phyloP scores from a whole-genome alignment of 225 moss, liverwort and hornwort genomes.

The Marchantia paleacea region DNA sequence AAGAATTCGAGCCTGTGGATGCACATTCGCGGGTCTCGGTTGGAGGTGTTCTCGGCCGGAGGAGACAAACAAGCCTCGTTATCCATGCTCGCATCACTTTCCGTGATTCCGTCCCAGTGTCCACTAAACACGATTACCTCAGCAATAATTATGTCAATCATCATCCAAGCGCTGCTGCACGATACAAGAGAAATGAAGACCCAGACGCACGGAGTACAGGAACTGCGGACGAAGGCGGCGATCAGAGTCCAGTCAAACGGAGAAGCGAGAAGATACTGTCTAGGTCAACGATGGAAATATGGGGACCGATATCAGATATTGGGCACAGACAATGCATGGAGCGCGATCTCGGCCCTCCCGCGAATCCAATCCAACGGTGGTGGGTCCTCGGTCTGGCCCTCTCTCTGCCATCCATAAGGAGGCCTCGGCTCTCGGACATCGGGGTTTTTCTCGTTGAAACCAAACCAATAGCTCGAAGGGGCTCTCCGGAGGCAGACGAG shows the following conservation, averaged over 20 bases:
- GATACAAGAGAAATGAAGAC: not conserved
- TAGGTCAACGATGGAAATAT: slow-evolving; percentile 3
- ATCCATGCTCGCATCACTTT: too few species aligned
- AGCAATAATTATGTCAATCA: not conserved
- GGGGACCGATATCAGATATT: not conserved
- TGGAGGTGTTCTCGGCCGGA: too few species aligned
- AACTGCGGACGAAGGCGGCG: not conserved
- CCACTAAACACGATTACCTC: not conserved
- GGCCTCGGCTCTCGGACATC: not conserved
- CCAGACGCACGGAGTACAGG: not conserved
- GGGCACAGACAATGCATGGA: not conserved
- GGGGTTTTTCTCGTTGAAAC: not conserved
- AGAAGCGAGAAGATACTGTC: too few species aligned
- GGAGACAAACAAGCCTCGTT: too few species aligned
- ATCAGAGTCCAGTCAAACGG: not conserved
- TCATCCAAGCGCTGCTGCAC: not conserved
- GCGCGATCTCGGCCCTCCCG: not conserved
- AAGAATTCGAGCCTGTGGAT: too few species aligned
- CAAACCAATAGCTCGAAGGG: too few species aligned
- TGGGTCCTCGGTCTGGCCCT: not conserved
- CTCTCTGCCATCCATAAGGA: slow-evolving; percentile 8
- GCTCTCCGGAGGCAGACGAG: not conserved
- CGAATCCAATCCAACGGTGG: not conserved
- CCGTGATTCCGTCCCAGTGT: too few species aligned
- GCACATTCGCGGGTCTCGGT: too few species aligned